phyloP scores from a whole-genome alignment of 2,329 filamentous ascomycete genomes.

The Fusarium sp. region DNA sequence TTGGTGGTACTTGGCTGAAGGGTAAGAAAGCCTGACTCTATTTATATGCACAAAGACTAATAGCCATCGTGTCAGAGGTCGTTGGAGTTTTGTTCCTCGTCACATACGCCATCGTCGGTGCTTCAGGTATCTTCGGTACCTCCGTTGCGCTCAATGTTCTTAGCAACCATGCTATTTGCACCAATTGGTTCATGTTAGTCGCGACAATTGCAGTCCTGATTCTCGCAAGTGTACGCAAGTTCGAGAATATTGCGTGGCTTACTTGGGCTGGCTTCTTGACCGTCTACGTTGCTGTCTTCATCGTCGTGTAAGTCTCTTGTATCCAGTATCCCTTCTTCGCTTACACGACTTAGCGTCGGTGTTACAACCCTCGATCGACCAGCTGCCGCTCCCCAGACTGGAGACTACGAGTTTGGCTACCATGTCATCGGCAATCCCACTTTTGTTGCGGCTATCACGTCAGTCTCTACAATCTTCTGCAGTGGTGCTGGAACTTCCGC shows the following conservation, averaged over 20 bases:
- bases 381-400: slow-evolving; percentile 65
- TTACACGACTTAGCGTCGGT: slow-evolving; percentile 42
- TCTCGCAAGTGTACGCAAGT: slow-evolving; percentile 58
- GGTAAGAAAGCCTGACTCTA: neutral
- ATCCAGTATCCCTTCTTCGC: neutral
- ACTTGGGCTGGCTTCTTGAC: slow-evolving; percentile 61
- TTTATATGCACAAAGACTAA: rapidly evolving
- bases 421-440: slow-evolving; percentile 60
- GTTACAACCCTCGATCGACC: slow-evolving; percentile 61
- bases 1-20: slow-evolving; percentile 62
- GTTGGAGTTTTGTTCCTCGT: slow-evolving; percentile 66
- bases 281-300: slow-evolving; percentile 66
- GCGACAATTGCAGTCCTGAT: slow-evolving; percentile 61
- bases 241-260: slow-evolving; percentile 62
- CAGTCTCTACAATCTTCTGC: slow-evolving; percentile 55
- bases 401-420: slow-evolving; percentile 66
- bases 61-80: slow-evolving; percentile 52
- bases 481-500: slow-evolving; percentile 56
- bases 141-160: slow-evolving; percentile 70
- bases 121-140: slow-evolving; percentile 67
- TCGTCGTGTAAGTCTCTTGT: slow-evolving; percentile 50
- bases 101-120: slow-evolving; percentile 65
- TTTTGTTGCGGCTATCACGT: slow-evolving; percentile 65
- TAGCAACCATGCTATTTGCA: slow-evolving; percentile 67
- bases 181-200: slow-evolving; percentile 66